phyloP scores from a whole-genome alignment of 2,329 filamentous ascomycete species.

The Scedosporium dehoogii region DNA sequence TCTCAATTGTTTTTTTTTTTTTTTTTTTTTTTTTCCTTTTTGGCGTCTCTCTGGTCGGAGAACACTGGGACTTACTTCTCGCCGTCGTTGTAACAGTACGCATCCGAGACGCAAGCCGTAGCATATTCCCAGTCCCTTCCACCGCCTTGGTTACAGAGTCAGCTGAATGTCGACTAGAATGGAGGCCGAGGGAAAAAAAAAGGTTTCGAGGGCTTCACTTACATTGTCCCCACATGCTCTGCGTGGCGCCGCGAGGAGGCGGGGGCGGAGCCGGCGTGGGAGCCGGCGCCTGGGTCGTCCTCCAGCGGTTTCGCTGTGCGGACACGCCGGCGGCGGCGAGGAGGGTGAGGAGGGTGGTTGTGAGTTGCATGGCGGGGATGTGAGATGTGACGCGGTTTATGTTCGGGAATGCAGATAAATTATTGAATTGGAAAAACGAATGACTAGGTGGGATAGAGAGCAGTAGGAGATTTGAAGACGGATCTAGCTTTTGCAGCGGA shows the following conservation, averaged over 20 bases:
- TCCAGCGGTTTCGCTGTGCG: conserved; percentile 4
- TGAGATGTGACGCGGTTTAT: not conserved
- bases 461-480: no score
- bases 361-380: not conserved
- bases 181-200: not conserved
- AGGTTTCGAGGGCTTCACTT: not conserved
- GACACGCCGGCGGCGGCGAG: not conserved
- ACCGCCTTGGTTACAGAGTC: not conserved
- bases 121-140: conserved; percentile 6
- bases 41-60: not conserved
- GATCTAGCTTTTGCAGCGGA: no score
- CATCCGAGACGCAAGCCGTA: not conserved
- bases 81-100: conserved; percentile 8
- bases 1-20: not conserved
- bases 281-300: not conserved
- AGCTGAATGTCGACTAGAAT: not conserved
- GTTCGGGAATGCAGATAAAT: not conserved
- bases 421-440: not conserved
- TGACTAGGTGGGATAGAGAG: not conserved
- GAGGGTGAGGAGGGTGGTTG: not conserved
- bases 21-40: not conserved
- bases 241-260: not conserved
- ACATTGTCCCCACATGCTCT: conserved; percentile 8
- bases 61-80: conserved; percentile 1
- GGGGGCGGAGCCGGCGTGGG: not conserved